Evolutionary conservation across 495 filamentous ascomycete genomes (phyloP), one percentile per base, ranked within the genome.

Genomic region (Achaetomiella virescens): DNA sequence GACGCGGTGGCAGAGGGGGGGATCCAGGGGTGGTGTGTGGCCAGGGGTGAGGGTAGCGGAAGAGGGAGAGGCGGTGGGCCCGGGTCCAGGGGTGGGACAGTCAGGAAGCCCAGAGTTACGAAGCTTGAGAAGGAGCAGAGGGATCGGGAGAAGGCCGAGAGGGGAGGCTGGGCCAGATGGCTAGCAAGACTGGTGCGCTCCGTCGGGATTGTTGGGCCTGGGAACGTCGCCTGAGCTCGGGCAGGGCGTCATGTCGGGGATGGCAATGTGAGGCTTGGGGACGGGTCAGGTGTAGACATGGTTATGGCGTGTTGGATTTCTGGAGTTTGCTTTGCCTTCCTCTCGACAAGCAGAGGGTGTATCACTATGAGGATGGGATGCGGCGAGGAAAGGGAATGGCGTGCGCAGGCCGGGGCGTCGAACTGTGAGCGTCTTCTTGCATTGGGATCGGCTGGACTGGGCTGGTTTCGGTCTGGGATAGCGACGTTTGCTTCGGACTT

Each of bases 51-150:
- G 67, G 52, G 66, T 43, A 67, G 70, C 25, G 78, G 78, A 27
- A 69, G 72, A 45, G 73, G 80, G 9, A 70, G 74, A 29, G 74
- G 89, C 33, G 85, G 87, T 45, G 86, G 88, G 4, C 83, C 88
- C 2, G 87, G 89, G 2, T 88, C 87, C 14, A 78, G 90, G 25
- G 91, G 90, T 38, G 89, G 89, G 21, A 70, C 72, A n/a, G 86
- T 84, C 3, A 81, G 92, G 54, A 95, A 93, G 61, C 85, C 88
- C 14, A 79, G 92, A 12, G 82, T 87, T 52, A 87, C 85, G 29
- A 97, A 96, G 70, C 83, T 87, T 29, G 84, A 95, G 70, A 91
- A 90, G 70, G 75, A 81, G 43, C 82, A 87, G 62, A 75, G 83
- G 52, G 86, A 90, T 61, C 69, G 69, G 6, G 74, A 80, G 67